Conservation (phyloP, 2,329 filamentous ascomycete genomes). For the Periglandula ipomoeae region DNA sequence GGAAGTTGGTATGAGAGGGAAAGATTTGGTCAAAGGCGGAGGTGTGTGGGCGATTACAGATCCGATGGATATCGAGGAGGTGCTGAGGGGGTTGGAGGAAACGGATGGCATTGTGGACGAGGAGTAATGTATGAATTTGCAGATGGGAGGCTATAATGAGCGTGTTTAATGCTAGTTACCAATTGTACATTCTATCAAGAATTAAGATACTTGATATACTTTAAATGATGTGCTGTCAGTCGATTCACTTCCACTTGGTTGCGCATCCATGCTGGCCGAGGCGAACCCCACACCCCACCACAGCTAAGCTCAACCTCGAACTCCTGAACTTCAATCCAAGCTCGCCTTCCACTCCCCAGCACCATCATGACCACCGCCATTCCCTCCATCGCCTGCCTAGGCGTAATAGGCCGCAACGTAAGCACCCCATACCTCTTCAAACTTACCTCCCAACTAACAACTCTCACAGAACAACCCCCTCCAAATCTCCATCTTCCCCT, state of each 20-base stretch:
- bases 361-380: slow-evolving; percentile 50
- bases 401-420: slow-evolving; percentile 89
- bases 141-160: too few relatives aligned
- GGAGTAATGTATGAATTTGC: slow-evolving; percentile 18
- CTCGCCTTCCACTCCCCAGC: background rate
- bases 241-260: too few relatives aligned
- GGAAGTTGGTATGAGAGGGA: slow-evolving; percentile 78
- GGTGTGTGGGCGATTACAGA: slow-evolving; percentile 89
- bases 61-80: slow-evolving; percentile 65
- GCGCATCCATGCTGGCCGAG: too few relatives aligned
- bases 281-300: background rate
- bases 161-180: too few relatives aligned
- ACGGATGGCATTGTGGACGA: slow-evolving; percentile 47
- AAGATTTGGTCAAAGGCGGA: slow-evolving; percentile 73
- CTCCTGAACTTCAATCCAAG: background rate
- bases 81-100: slow-evolving; percentile 55
- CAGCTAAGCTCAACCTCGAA: slow-evolving; percentile 4
- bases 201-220: too few relatives aligned
- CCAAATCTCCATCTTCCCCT: slow-evolving; percentile 83
- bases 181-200: too few relatives aligned
- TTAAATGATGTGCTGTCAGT: too few relatives aligned
- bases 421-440: slow-evolving; percentile 16
- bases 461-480: slow-evolving; percentile 81
- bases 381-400: slow-evolving; percentile 85
- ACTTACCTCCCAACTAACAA: background rate